Conservation (phyloP, 176 grass and related monocot genomes). For the Cenchrus purpureus region DNA sequence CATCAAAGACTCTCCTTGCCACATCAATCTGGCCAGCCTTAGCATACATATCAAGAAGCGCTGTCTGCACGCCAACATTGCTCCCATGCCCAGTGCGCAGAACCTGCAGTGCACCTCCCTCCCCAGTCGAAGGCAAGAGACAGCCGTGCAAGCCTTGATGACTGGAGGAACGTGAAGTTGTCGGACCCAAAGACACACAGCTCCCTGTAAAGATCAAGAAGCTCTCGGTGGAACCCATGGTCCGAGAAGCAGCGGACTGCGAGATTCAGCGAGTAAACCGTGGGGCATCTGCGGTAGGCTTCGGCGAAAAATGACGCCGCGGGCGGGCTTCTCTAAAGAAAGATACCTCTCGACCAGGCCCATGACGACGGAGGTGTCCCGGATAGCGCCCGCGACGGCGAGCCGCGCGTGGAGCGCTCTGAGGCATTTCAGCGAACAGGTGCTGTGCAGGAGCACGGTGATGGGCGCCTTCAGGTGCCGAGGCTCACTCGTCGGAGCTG, state of each 20-base stretch:
- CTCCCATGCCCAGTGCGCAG: constrained; percentile 43
- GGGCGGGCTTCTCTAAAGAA: constrained; percentile 20
- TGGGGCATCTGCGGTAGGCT: constrained; percentile 7
- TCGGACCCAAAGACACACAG: constrained; percentile 42
- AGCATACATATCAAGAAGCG: constrained; percentile 68
- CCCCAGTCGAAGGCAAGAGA: constrained; percentile 43
- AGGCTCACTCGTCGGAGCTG: not conserved
- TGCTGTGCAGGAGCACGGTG: constrained; percentile 22
- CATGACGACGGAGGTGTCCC: constrained; percentile 31
- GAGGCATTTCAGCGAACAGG: constrained; percentile 56
- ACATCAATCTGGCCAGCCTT: constrained; percentile 43
- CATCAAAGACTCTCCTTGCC: constrained; percentile 55
- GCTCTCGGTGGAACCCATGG: constrained; percentile 58
- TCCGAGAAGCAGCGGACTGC: constrained; percentile 58
- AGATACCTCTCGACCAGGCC: constrained; percentile 47
- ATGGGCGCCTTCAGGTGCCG: not conserved
- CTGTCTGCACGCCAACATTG: constrained; percentile 65
- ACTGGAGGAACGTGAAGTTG: constrained; percentile 67
- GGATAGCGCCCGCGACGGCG: constrained; percentile 37
- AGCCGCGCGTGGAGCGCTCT: constrained; percentile 52
- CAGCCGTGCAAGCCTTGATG: constrained; percentile 61
- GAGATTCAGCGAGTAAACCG: constrained; percentile 52
- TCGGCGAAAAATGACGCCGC: constrained; percentile 42
- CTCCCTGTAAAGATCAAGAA: constrained; percentile 53
- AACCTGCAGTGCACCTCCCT: constrained; percentile 61